Conservation (phyloP, 768 basidiomycete species). For the Xerocomellus chrysenteron region DNA sequence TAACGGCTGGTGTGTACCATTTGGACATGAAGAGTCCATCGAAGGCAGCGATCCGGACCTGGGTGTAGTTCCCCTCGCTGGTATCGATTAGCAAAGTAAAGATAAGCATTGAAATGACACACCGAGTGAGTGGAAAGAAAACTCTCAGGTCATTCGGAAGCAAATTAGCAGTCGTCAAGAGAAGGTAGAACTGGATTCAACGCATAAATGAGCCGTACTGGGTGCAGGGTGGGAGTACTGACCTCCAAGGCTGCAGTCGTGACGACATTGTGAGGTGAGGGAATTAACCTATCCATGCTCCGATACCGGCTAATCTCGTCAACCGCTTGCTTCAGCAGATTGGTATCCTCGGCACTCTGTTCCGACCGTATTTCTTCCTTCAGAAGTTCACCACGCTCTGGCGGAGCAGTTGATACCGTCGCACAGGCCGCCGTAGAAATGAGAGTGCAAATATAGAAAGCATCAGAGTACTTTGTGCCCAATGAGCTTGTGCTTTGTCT, state of each 20-base stretch:
- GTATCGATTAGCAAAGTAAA: constrained; percentile 9
- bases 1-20: constrained; percentile 81
- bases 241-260: constrained; percentile 92
- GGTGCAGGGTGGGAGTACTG: constrained; percentile 21
- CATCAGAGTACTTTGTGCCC: constrained; percentile 75
- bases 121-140: constrained; percentile 91
- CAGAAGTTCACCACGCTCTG: constrained; percentile 76
- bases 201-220: constrained; percentile 5
- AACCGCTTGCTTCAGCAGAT: constrained; percentile 69
- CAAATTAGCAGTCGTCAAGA: constrained; percentile 73
- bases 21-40: constrained; percentile 90
- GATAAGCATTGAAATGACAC: constrained; percentile 22
- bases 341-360: constrained; percentile 65
- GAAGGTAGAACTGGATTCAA: constrained; percentile 66
- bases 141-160: constrained; percentile 72
- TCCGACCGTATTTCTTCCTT: constrained; percentile 66
- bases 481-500: constrained; percentile 2
- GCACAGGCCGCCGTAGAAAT: constrained; percentile 81
- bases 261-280: constrained; percentile 91
- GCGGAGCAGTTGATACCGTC: constrained; percentile 71
- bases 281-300: constrained; percentile 92
- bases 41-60: constrained; percentile 90
- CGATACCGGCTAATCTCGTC: constrained; percentile 89
- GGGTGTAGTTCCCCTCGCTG: constrained; percentile 92
- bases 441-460: constrained; percentile 83